Percentiles rank a stretch among this genome's conserved stretches.
phyloP scores from a whole-genome alignment of 2,329 filamentous ascomycete species.

The Chrysoporthe cubensis region DNA sequence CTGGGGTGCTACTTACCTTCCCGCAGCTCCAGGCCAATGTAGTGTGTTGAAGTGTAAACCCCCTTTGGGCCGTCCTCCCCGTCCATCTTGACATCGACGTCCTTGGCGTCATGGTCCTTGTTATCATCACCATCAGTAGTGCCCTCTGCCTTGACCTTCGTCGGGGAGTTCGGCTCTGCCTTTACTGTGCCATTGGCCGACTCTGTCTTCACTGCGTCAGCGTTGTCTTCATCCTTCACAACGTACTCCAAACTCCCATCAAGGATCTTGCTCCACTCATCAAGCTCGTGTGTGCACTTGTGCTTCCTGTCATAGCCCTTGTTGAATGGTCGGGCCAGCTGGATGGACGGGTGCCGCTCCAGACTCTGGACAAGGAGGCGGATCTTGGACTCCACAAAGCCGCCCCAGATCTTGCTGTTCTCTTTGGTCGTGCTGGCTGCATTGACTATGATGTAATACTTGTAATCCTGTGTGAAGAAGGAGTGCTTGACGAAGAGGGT shows the following conservation, averaged over 20 bases:
- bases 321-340: constrained; percentile 86
- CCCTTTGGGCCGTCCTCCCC: constrained; percentile 38
- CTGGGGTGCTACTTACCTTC: constrained; percentile 60
- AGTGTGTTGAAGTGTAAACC: constrained; percentile 90
- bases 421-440: constrained; percentile 83
- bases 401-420: constrained; percentile 84
- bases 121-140: constrained; percentile 33
- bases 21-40: constrained; percentile 83
- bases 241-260: constrained; percentile 56
- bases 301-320: constrained; percentile 90
- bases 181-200: constrained; percentile 51
- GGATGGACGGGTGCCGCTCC: constrained; percentile 79
- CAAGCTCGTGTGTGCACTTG: constrained; percentile 57
- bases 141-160: constrained; percentile 41
- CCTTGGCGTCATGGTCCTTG: constrained; percentile 31
- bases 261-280: constrained; percentile 57
- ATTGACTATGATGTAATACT: constrained; percentile 91
- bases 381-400: constrained; percentile 91
- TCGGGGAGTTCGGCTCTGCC: constrained; percentile 52
- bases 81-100: constrained; percentile 33
- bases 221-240: constrained; percentile 39
- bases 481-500: constrained; percentile 87
- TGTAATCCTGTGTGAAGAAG: constrained; percentile 92
- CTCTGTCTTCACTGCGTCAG: constrained; percentile 48
- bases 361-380: constrained; percentile 82